Conservation (phyloP, 225 moss, liverwort and hornwort genomes). For the Sphagnum contortum region DNA sequence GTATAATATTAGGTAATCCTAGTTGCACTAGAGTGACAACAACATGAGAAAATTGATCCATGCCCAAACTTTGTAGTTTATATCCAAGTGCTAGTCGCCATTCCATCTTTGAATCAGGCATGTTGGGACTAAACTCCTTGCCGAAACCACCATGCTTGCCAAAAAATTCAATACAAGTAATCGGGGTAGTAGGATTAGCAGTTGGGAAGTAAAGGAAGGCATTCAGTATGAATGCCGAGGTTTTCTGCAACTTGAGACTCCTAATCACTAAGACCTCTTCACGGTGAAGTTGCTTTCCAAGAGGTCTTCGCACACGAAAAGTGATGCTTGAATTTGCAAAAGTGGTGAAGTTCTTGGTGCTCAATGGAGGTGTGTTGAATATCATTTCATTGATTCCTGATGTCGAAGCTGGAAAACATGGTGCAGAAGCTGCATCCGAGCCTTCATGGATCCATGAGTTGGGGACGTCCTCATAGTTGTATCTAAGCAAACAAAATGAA, state of each 20-base stretch:
- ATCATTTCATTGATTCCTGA: not conserved
- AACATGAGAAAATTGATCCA: conserved; percentile 5
- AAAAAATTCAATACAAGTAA: conserved; percentile 13
- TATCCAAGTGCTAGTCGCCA: conserved; percentile 13
- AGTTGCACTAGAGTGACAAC: conserved; percentile 29
- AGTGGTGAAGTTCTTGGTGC: not conserved
- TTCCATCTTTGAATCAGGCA: conserved; percentile 2
- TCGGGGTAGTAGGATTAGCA: not conserved
- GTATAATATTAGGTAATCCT: no score
- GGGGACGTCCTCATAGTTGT: not conserved
- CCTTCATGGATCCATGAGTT: conserved; percentile 17
- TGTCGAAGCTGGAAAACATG: conserved; percentile 8
- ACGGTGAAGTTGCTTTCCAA: not conserved
- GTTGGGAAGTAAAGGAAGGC: conserved; percentile 13
- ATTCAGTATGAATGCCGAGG: not conserved
- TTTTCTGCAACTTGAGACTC: not conserved
- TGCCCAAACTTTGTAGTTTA: conserved; percentile 5
- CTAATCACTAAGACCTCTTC: conserved; percentile 13
- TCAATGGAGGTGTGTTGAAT: conserved; percentile 8
- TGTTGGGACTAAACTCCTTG: conserved; percentile 2
- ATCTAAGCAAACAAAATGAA: conserved; percentile 11
- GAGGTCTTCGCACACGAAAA: conserved; percentile 12
- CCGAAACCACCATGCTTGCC: not conserved
- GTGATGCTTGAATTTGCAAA: not conserved
- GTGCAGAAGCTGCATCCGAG: not conserved